Conservation (phyloP, 176 grass and related monocot species). For the Bromus sterilis region DNA sequence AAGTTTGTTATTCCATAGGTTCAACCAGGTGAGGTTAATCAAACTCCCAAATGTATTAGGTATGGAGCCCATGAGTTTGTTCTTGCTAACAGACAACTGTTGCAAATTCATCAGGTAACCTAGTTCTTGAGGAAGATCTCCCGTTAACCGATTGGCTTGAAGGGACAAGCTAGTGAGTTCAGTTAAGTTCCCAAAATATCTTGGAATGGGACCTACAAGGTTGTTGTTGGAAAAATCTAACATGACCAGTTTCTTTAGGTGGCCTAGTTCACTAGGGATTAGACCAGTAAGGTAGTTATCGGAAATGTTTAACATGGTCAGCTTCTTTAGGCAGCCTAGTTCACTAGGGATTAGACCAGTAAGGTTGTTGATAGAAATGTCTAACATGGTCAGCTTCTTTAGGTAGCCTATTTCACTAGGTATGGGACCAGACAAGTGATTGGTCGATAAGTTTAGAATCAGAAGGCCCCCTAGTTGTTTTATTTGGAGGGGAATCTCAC, state of each 20-base stretch:
- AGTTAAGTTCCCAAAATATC: background rate
- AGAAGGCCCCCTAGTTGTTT: background rate
- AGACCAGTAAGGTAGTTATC: background rate
- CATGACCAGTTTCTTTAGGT: background rate
- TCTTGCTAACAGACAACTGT: too few relatives aligned
- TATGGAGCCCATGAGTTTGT: too few relatives aligned
- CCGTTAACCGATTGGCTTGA: too few relatives aligned
- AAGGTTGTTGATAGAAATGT: rapidly evolving
- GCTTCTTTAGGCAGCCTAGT: background rate
- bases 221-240: rapidly evolving
- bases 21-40: too few relatives aligned
- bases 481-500: background rate
- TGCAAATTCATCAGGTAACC: too few relatives aligned
- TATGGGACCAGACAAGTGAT: background rate
- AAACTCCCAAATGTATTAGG: too few relatives aligned
- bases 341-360: background rate
- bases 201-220: background rate
- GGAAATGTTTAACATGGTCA: rapidly evolving
- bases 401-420: background rate
- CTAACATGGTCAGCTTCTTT: background rate
- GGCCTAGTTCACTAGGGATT: background rate
- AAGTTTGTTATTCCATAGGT: too few relatives aligned
- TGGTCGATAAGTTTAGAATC: background rate
- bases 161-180: background rate
- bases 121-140: too few relatives aligned